Percentiles rank a stretch among this genome's conserved stretches.
Evolutionary conservation across 1,284 basidiomycete species (phyloP).

Genomic region (Malassezia furfur): DNA sequence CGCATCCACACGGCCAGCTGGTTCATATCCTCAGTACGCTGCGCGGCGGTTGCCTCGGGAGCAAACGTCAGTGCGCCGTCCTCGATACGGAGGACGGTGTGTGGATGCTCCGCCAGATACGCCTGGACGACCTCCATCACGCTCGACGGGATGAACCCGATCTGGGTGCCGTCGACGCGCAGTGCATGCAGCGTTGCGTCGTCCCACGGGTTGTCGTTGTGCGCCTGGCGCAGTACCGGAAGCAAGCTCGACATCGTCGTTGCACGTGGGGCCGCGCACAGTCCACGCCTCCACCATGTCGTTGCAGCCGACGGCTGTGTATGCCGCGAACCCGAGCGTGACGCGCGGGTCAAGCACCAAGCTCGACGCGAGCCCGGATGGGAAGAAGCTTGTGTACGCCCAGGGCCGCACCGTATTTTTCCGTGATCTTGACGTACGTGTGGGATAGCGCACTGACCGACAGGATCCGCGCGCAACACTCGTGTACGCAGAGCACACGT

Average conservation of each 20-base stretch:
- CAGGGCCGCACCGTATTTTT: constrained; percentile 67
- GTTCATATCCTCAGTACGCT: constrained; percentile 21
- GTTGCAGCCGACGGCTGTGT: constrained; percentile 3
- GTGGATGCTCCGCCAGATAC: constrained; percentile 9
- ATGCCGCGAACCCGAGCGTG: constrained; percentile 36
- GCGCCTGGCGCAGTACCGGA: constrained; percentile 29
- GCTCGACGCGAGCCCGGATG: constrained; percentile 61
- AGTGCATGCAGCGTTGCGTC: constrained; percentile 28
- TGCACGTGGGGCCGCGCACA: constrained; percentile 3
- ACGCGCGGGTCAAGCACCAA: constrained; percentile 66
- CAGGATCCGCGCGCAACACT: constrained; percentile 28
- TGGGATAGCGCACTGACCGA: constrained; percentile 48
- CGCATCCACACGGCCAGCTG: constrained; percentile 27
- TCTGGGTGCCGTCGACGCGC: constrained; percentile 31
- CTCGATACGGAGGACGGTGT: constrained; percentile 3
- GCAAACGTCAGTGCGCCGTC: constrained; percentile 18
- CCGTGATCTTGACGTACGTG: constrained; percentile 13
- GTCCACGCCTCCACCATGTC: constrained; percentile 14
- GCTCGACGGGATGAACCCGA: constrained; percentile 28
- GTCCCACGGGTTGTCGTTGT: constrained; percentile 41
- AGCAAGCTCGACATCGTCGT: constrained; percentile 18
- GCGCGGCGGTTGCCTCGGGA: constrained; percentile 9
- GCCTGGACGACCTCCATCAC: constrained; percentile 27
- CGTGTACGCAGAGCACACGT: constrained; percentile 69
- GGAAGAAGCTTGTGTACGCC: constrained; percentile 66